Conservation (phyloP, 2,329 filamentous ascomycete genomes). For the Colletotrichum spinosum region DNA sequence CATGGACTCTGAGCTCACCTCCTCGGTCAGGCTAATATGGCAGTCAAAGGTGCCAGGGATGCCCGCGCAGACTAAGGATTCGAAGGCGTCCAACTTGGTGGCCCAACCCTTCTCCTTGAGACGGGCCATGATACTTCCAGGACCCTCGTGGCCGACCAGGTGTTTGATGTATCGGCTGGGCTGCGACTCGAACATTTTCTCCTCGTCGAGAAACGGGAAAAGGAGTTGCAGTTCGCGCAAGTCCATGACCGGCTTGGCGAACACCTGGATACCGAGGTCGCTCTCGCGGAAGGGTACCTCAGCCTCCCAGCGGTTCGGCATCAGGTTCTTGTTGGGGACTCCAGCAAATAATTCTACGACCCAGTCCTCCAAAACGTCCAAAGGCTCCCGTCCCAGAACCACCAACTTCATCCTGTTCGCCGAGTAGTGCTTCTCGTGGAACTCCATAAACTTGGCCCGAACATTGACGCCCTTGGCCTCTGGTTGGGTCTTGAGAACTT, state of each 20-base stretch:
- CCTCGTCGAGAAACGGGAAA: constrained; percentile 89
- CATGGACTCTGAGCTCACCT: constrained; percentile 60
- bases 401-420: constrained; percentile 95
- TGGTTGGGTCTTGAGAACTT: constrained; percentile 86
- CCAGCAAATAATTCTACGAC: constrained; percentile 84
- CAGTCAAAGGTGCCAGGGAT: constrained; percentile 82
- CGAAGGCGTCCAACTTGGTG: constrained; percentile 82
- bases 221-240: constrained; percentile 81
- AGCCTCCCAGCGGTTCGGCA: constrained; percentile 66
- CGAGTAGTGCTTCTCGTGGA: constrained; percentile 90
- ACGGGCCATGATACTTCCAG: constrained; percentile 90
- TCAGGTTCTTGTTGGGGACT: constrained; percentile 85
- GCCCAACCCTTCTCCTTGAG: constrained; percentile 93
- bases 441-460: constrained; percentile 90
- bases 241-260: constrained; percentile 93
- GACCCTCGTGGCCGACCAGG: constrained; percentile 91
- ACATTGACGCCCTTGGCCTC: constrained; percentile 85
- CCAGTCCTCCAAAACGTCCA: constrained; percentile 88
- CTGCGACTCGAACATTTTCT: constrained; percentile 80
- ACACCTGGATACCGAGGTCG: constrained; percentile 75
- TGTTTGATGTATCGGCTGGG: constrained; percentile 90
- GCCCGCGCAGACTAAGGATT: constrained; percentile 81
- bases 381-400: constrained; percentile 81
- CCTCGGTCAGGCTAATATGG: constrained; percentile 83
- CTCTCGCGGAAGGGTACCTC: constrained; percentile 62